phyloP scores from a whole-genome alignment of 129 eudicot species.

The Saposhnikovia divaricata region DNA sequence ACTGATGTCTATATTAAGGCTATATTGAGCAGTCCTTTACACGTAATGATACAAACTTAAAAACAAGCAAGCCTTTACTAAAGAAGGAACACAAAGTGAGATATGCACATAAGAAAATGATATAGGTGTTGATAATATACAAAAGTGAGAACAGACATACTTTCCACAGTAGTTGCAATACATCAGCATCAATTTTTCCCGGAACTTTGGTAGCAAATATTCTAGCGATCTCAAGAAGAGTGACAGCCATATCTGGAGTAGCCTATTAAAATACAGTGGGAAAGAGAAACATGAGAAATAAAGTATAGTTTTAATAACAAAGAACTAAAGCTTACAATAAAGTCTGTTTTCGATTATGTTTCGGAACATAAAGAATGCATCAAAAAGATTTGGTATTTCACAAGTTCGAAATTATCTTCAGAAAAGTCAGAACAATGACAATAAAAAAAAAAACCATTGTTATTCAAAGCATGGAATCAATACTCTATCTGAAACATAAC shows the following conservation, averaged over 20 bases:
- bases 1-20: background rate
- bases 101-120: background rate
- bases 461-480: background rate
- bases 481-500: background rate
- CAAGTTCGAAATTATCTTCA: constrained; percentile 3
- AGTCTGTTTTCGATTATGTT: background rate
- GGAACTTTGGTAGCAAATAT: constrained; percentile 98
- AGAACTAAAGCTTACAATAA: background rate
- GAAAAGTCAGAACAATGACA: background rate
- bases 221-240: constrained; percentile 95
- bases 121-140: background rate
- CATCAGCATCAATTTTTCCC: constrained; percentile 98
- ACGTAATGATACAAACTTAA: background rate
- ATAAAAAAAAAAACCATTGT: background rate
- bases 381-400: background rate
- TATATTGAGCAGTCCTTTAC: background rate
- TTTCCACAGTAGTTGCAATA: constrained; percentile 94
- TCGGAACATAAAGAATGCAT: background rate
- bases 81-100: background rate
- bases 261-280: constrained; percentile 43
- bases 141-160: constrained; percentile 34
- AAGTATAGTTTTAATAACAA: background rate
- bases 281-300: background rate
- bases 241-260: constrained; percentile 99
- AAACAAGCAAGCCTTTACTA: background rate